Conservation (phyloP, 202 grass and related monocot genomes). For the Saccharum hybrid region DNA sequence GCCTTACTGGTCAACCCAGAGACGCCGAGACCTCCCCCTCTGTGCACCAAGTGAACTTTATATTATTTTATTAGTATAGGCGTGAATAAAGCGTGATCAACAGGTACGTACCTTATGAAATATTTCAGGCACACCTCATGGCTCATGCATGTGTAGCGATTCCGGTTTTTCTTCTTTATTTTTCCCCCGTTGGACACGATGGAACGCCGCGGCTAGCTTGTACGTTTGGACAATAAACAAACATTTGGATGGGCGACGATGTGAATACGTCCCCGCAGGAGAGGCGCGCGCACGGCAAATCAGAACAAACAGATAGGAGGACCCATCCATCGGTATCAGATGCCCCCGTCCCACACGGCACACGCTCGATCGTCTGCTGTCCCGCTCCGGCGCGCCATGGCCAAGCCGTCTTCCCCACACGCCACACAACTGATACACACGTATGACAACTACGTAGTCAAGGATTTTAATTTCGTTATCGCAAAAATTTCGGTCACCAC, state of each 20-base stretch:
- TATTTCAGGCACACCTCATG: not conserved
- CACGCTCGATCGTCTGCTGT: conserved; percentile 12
- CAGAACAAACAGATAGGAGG: not conserved
- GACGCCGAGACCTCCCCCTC: no score
- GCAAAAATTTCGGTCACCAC: no score
- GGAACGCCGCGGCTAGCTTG: not conserved
- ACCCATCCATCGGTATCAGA: not conserved
- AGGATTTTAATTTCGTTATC: no score
- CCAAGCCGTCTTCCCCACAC: not conserved
- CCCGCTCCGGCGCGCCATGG: not conserved
- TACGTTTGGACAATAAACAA: no score
- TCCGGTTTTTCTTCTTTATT: no score
- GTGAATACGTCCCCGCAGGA: not conserved
- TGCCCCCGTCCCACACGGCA: conserved; percentile 7
- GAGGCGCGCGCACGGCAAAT: conserved; percentile 14
- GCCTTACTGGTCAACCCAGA: no score
- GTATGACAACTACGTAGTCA: conserved; percentile 34
- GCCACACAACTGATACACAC: conserved; percentile 12
- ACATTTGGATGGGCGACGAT: not conserved
- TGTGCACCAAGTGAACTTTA: no score
- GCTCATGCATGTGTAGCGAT: not conserved
- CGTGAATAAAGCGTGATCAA: not conserved
- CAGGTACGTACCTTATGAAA: not conserved
- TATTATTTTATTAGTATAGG: no score
- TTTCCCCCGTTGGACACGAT: no score